These are phyloP conservation scores for Pinus taeda DNA, from an alignment of 75 land plant genomes.

Conservation along the genomic window DNA sequence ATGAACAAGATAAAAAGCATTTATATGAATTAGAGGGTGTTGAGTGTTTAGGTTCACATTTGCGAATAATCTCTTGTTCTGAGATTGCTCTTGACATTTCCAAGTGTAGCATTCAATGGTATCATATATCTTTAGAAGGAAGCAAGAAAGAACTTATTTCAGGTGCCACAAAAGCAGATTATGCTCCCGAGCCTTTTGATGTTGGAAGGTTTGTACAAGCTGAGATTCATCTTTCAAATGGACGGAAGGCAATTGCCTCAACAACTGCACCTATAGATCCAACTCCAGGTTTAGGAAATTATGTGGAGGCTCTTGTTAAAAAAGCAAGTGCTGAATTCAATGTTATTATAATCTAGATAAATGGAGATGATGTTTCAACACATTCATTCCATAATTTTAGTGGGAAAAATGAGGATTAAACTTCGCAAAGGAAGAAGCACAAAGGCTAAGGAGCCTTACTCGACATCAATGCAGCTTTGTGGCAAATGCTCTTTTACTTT, in stretches of 20 bases:
- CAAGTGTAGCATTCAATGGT: constrained; percentile 75
- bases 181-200: too few species aligned
- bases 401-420: constrained; percentile 78
- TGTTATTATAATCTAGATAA: constrained; percentile 69
- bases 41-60: constrained; percentile 64
- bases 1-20: constrained; percentile 38
- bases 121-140: constrained; percentile 62
- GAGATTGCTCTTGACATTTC: constrained; percentile 39
- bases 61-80: constrained; percentile 36
- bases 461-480: constrained; percentile 67
- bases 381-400: constrained; percentile 55
- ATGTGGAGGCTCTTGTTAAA: too few species aligned
- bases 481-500: too few species aligned
- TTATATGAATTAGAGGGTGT: constrained; percentile 62
- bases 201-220: too few species aligned
- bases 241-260: too few species aligned
- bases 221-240: too few species aligned
- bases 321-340: too few species aligned
- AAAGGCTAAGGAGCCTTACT: constrained; percentile 76
- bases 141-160: constrained; percentile 57
- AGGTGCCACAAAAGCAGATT: constrained; percentile 32
- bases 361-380: constrained; percentile 60
- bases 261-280: too few species aligned
- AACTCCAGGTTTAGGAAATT: too few species aligned
- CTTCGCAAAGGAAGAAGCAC: constrained; percentile 74